These are phyloP conservation scores for Arthroderma uncinatum DNA, from an alignment of 2,329 filamentous ascomycete species.

Conservation along the genomic window DNA sequence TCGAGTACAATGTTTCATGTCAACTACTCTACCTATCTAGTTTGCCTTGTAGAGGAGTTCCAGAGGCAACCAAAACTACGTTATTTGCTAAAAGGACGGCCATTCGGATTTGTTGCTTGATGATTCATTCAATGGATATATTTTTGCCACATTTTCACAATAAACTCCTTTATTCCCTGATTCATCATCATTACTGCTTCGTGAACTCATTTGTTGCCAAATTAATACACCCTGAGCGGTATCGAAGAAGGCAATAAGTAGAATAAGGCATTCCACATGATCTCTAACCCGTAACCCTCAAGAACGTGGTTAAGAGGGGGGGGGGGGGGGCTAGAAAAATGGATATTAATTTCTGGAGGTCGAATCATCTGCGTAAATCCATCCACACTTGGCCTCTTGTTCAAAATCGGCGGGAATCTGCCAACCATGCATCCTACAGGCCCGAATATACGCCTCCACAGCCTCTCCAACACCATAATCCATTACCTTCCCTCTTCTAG, in stretches of 20 bases:
- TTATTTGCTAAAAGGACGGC: background rate
- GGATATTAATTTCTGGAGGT: background rate
- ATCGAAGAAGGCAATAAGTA: too few species aligned
- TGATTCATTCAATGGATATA: background rate
- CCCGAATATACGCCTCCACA: constrained; percentile 59
- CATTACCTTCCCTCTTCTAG: background rate
- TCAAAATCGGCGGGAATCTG: constrained; percentile 52
- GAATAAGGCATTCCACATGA: too few species aligned
- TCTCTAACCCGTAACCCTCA: too few species aligned
- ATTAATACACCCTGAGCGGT: too few species aligned
- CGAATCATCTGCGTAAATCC: background rate
- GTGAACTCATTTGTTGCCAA: too few species aligned
- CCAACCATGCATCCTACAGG: constrained; percentile 62
- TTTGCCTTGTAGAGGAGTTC: background rate
- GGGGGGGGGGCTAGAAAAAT: background rate
- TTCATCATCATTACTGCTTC: too few species aligned
- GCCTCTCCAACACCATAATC: constrained; percentile 63
- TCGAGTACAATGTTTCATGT: background rate
- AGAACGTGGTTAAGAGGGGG: background rate
- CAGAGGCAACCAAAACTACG: background rate
- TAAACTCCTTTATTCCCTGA: background rate
- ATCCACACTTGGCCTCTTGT: constrained; percentile 16
- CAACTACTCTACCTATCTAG: background rate
- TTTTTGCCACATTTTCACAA: background rate
- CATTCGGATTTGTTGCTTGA: background rate